Conservation (phyloP, 768 basidiomycete genomes). For the Amanita pseudoporphyria region DNA sequence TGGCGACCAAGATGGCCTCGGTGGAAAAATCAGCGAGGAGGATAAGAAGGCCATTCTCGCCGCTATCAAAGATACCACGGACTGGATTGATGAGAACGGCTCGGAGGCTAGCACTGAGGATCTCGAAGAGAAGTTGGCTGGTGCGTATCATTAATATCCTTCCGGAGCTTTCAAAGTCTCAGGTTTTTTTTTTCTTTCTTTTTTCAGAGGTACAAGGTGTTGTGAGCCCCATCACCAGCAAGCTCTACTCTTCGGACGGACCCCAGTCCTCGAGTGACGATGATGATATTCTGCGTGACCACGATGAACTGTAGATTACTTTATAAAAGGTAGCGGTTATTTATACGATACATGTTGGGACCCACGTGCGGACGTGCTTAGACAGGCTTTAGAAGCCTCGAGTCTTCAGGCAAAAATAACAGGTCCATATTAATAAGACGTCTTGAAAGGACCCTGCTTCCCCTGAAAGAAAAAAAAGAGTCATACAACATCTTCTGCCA, state of each 20-base stretch:
- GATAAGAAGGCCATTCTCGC: slow-evolving; percentile 80
- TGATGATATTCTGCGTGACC: slow-evolving; percentile 31
- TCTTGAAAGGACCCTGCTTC: too few species aligned
- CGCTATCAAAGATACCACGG: slow-evolving; percentile 78
- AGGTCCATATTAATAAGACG: too few species aligned
- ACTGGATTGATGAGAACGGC: slow-evolving; percentile 88
- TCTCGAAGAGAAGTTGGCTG: slow-evolving; percentile 81
- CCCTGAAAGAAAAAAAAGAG: too few species aligned
- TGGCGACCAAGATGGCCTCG: slow-evolving; percentile 80
- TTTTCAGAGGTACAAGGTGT: slow-evolving; percentile 58
- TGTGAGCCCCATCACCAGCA: slow-evolving; percentile 79
- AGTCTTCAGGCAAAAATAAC: too few species aligned
- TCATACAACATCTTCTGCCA: too few species aligned
- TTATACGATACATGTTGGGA: background rate
- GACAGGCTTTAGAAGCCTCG: too few species aligned
- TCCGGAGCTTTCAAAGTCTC: background rate
- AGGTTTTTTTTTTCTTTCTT: background rate
- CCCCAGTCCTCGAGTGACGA: slow-evolving; percentile 18
- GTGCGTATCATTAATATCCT: slow-evolving; percentile 17
- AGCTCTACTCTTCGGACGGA: slow-evolving; percentile 49
- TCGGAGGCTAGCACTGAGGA: slow-evolving; percentile 73
- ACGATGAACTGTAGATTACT: slow-evolving; percentile 35
- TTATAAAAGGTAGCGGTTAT: background rate
- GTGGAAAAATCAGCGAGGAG: slow-evolving; percentile 73
- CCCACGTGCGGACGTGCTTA: background rate